Evolutionary conservation across 768 basidiomycete species (phyloP).

Genomic region (Calocybe indica): DNA sequence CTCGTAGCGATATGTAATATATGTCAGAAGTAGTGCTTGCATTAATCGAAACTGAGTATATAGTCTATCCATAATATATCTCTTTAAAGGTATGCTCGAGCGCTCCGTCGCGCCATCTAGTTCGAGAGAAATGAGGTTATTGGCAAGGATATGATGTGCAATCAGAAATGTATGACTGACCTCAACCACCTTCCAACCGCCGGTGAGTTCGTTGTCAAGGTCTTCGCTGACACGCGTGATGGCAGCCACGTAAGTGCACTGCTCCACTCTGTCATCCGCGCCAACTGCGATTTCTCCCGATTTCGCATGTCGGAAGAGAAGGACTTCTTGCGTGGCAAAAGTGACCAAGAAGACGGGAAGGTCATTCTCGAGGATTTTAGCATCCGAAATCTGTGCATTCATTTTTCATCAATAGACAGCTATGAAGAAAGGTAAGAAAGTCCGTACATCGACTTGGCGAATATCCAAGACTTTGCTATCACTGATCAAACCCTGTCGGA

Average conservation of each 20-base stretch:
- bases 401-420: no score
- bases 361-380: constrained; percentile 86
- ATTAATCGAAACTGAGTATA: constrained; percentile 10
- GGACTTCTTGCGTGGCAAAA: constrained; percentile 91
- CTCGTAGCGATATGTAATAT: constrained; percentile 5
- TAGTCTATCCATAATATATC: constrained; percentile 12
- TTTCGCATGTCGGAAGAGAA: constrained; percentile 86
- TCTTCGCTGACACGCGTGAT: constrained; percentile 86
- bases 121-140: constrained; percentile 3
- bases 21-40: constrained; percentile 6
- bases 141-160: not conserved
- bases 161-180: constrained; percentile 34
- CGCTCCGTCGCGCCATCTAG: constrained; percentile 39
- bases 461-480: constrained; percentile 96
- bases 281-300: constrained; percentile 85
- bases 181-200: constrained; percentile 98
- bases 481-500: constrained; percentile 83
- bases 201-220: constrained; percentile 87
- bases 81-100: constrained; percentile 39
- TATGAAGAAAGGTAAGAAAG: not conserved
- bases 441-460: constrained; percentile 88
- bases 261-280: constrained; percentile 86
- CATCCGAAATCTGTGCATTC: constrained; percentile 60
- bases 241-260: constrained; percentile 89
- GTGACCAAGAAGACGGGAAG: constrained; percentile 88